Conservation (phyloP, 2,329 filamentous ascomycete genomes). For the Penicillium sp. region DNA sequence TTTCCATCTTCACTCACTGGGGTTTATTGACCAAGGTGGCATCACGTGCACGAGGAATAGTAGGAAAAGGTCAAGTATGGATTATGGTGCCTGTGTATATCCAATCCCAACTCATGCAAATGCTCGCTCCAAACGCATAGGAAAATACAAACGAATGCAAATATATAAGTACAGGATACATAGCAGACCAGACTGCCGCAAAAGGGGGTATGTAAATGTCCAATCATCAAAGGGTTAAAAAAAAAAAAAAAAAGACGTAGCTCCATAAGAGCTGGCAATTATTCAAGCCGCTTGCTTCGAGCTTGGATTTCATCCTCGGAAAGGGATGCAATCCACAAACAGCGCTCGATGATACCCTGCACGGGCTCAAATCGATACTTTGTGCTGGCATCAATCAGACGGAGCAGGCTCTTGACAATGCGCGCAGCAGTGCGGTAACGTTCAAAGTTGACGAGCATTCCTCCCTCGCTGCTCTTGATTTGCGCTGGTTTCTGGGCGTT, state of each 20-base stretch:
- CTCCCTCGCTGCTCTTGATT: constrained; percentile 48
- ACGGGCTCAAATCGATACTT: constrained; percentile 60
- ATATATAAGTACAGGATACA: constrained; percentile 17
- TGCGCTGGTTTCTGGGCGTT: constrained; percentile 65
- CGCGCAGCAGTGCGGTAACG: constrained; percentile 63
- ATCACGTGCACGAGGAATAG: neutral
- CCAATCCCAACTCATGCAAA: constrained; percentile 13
- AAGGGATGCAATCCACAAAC: constrained; percentile 63
- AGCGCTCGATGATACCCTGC: constrained; percentile 58
- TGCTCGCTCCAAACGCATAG: constrained; percentile 21
- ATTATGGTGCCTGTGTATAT: constrained; percentile 8
- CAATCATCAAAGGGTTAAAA: constrained; percentile 13
- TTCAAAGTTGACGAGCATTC: constrained; percentile 65
- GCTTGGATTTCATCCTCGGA: constrained; percentile 56
- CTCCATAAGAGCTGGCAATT: constrained; percentile 6
- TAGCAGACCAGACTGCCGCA: constrained; percentile 6
- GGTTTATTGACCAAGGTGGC: neutral
- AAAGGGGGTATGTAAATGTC: constrained; percentile 23
- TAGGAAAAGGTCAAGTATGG: neutral
- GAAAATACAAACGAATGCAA: constrained; percentile 15
- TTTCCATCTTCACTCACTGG: neutral
- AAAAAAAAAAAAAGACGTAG: constrained; percentile 9
- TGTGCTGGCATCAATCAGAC: constrained; percentile 62
- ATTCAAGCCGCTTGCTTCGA: constrained; percentile 46
- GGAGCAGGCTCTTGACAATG: constrained; percentile 63